Evolutionary conservation across 1,284 basidiomycete genomes (phyloP).

Genomic region (Macrocystidia cucumis): DNA sequence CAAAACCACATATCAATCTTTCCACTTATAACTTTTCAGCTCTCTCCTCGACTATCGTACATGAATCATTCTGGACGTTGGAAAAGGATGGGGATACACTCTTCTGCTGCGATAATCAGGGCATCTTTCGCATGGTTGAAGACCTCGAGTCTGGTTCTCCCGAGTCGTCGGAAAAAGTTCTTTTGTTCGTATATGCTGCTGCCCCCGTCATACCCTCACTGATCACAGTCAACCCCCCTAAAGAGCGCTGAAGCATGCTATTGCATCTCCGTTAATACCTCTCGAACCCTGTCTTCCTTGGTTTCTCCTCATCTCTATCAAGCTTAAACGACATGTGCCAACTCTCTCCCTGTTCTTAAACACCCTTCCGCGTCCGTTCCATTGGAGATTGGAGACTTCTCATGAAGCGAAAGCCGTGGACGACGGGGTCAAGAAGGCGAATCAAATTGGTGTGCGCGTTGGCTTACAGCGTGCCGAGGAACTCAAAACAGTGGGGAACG

Average conservation of each 20-base stretch:
- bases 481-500: slow-evolving; percentile 21
- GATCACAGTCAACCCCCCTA: too few relatives aligned
- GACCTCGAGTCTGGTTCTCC: slow-evolving; percentile 15
- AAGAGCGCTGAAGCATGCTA: slow-evolving; percentile 22
- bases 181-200: slow-evolving; percentile 16
- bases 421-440: slow-evolving; percentile 20
- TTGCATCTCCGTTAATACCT: slow-evolving; percentile 24
- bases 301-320: slow-evolving; percentile 22
- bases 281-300: slow-evolving; percentile 21
- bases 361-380: slow-evolving; percentile 25
- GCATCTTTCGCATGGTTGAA: slow-evolving; percentile 11
- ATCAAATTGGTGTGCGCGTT: slow-evolving; percentile 16
- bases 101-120: slow-evolving; percentile 22
- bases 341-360: slow-evolving; percentile 26
- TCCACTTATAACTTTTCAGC: slow-evolving; percentile 18
- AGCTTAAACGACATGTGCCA: slow-evolving; percentile 20
- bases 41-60: slow-evolving; percentile 16
- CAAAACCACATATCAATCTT: slow-evolving; percentile 13
- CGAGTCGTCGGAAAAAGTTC: slow-evolving; percentile 19
- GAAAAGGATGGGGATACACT: too few relatives aligned
- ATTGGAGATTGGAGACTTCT: slow-evolving; percentile 25
- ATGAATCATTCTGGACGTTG: slow-evolving; percentile 23
- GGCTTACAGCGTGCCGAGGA: slow-evolving; percentile 16
- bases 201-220: too few relatives aligned
- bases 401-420: slow-evolving; percentile 22